A percentile compares a stretch with the other conserved stretches of the same genome.
Conservation (phyloP, 1,139 yeast species). For the Nakaseomyces kungkrabaensis region DNA sequence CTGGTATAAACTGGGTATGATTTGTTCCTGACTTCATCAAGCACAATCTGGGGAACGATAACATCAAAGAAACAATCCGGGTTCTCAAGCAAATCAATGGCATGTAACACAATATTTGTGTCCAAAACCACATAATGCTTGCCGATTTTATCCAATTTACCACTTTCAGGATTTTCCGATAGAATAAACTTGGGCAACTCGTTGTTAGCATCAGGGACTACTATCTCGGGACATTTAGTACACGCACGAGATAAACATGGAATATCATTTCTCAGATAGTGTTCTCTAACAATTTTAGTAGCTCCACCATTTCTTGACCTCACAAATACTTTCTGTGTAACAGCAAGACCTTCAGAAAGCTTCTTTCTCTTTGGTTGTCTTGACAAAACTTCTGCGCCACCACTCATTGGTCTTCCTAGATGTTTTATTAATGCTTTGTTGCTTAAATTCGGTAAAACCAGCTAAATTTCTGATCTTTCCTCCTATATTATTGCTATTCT, state of each 20-base stretch:
- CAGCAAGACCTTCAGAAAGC: slow-evolving; percentile 47
- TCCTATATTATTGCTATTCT: no score
- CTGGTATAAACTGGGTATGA: slow-evolving; percentile 85
- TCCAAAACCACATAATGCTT: slow-evolving; percentile 77
- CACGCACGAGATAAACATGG: slow-evolving; percentile 81
- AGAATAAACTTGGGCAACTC: slow-evolving; percentile 36
- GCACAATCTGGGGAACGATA: slow-evolving; percentile 83
- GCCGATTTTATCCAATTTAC: slow-evolving; percentile 33
- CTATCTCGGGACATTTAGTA: slow-evolving; percentile 38
- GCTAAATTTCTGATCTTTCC: no score
- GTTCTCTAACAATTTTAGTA: slow-evolving; percentile 85
- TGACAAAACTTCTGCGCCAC: slow-evolving; percentile 7
- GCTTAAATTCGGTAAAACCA: no score
- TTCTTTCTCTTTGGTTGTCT: slow-evolving; percentile 19
- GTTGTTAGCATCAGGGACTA: slow-evolving; percentile 35
- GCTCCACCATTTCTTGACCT: slow-evolving; percentile 87
- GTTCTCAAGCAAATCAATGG: slow-evolving; percentile 82
- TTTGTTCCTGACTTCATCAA: slow-evolving; percentile 85
- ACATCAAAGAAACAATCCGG: slow-evolving; percentile 75
- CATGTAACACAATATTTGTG: slow-evolving; percentile 79
- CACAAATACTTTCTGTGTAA: slow-evolving; percentile 85
- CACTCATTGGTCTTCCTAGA: slow-evolving; percentile 8
- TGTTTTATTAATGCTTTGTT: no score
- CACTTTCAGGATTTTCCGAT: slow-evolving; percentile 28
- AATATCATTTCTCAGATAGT: slow-evolving; percentile 82